Base-by-base conservation (phyloP, 768 basidiomycete species). In the Cystobasidium tubakii region DNA sequence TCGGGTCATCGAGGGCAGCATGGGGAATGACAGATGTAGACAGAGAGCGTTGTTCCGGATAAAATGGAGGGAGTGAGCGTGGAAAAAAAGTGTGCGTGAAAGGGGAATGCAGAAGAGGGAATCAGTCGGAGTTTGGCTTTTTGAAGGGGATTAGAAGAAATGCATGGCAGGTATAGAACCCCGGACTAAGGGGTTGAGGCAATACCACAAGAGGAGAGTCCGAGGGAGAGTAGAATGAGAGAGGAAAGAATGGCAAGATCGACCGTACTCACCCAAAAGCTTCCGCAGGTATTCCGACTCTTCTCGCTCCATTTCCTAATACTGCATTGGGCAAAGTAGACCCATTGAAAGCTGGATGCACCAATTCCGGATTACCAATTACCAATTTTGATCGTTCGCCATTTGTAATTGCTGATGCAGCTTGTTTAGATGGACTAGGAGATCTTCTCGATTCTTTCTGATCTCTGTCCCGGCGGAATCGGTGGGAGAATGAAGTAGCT, bases 201-300 rank as follows among this genome's bases (percentile, higher is more conserved):
- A n/a, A n/a, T n/a, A n/a, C n/a, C n/a, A n/a, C n/a, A n/a, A n/a
- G n/a, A n/a, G n/a, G n/a, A n/a, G n/a, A n/a, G n/a, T n/a, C n/a
- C n/a, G n/a, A n/a, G n/a, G n/a, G n/a, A n/a, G n/a, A n/a, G n/a
- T n/a, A n/a, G n/a, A n/a, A n/a, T n/a, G n/a, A n/a, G n/a, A n/a
- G n/a, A n/a, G n/a, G n/a, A n/a, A n/a, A n/a, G n/a, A n/a, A n/a
- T n/a, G n/a, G n/a, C n/a, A n/a, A n/a, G n/a, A n/a, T n/a, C n/a
- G n/a, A n/a, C n/a, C n/a, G n/a, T n/a, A 65, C 63, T 65, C 34
- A 65, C 63, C 63, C 25, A 65, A 65, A 65, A 19, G 39, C 39
- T 65, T 65, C 63, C 12, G 63, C 63, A 39, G 31, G 63, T n/a
- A 25, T 6, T 39, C 63, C 63, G 19, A 65, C 23, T 25, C 63